phyloP scores from a whole-genome alignment of 192 early-diverging fungal species.

The Physocladia obscura region DNA sequence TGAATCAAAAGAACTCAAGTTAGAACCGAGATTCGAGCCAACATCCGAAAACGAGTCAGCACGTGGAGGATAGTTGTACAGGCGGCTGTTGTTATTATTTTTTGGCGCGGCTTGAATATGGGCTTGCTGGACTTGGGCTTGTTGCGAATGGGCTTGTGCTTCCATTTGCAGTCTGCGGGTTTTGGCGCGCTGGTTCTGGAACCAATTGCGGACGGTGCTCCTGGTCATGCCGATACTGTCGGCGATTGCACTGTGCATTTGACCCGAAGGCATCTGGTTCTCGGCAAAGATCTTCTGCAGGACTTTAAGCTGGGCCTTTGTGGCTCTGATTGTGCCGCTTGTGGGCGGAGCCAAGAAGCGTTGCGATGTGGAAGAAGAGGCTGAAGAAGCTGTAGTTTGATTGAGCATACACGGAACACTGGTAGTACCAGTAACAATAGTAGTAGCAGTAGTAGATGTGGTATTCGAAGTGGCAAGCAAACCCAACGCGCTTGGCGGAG shows the following conservation, averaged over 20 bases:
- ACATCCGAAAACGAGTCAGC: no score
- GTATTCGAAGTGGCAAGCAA: neutral
- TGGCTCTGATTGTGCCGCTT: constrained; percentile 4
- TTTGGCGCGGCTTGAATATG: no score
- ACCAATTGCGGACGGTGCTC: constrained; percentile 13
- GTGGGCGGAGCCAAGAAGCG: neutral
- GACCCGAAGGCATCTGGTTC: constrained; percentile 9
- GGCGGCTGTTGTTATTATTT: no score
- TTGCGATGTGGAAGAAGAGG: neutral
- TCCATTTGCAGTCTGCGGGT: constrained; percentile 45
- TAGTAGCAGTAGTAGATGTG: neutral
- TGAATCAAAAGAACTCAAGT: no score
- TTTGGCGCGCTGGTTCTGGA: constrained; percentile 72
- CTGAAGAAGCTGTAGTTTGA: neutral
- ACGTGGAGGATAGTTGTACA: no score
- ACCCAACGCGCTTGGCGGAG: neutral
- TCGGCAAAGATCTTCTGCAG: constrained; percentile 1
- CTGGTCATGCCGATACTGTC: constrained; percentile 8
- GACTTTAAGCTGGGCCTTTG: constrained; percentile 1
- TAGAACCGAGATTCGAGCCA: no score
- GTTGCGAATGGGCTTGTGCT: no score
- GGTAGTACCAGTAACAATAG: neutral
- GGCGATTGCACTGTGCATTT: constrained; percentile 13
- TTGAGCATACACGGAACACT: neutral
- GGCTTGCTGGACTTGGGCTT: no score